Evolutionary conservation across 2,329 filamentous ascomycete genomes (phyloP), one percentile per base, ranked within the genome.

Genomic region (Trichophyton verrucosum): DNA sequence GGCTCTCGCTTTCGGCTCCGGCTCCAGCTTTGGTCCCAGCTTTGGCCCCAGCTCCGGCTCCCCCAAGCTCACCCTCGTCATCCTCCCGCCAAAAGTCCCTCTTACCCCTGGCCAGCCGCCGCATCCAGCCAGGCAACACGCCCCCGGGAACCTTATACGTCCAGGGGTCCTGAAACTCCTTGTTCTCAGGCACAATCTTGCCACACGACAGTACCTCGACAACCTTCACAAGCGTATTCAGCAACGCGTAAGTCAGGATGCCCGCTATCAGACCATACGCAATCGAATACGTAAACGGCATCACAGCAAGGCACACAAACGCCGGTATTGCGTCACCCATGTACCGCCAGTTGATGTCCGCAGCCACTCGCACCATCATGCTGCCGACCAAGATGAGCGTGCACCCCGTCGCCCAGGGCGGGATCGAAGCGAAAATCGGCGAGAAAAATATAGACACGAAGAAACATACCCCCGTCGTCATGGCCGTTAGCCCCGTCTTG

Each of bases 221-320:
- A 56, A 87, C 61, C 82, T 82, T 91, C 11, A 89, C 84, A 11
- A 80, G 69, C 0, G 79, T 82, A 74, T 95, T 95, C 74, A 95
- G 81, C 64, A 87, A 70, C 51, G 86, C 86, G 73, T 95, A 95
- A 44, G 83, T 84, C 68, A 86, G 79, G 68, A 95, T 87, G 59
- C 89, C 88, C 1, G 82, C 88, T 66, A 95, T 95, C 15, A 95
- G 79, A 56, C 90, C 90, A 69, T 95, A 88, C 11, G 90, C 88
- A 68, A 95, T 94, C 46, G 85, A 89, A 77, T 94, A 95, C 1
- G 88, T 91, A 75, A 95, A 94, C 0, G 90, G 89, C 90, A 95
- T 95, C 63, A 91, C 76, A 61, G 86, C 84, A 64, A 95, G 87
- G 58, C 88, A 91, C 40, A 95, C 77, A 75, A 95, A 95, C 2